Base-by-base conservation (phyloP, 306 rosid species). In the Lathyrus tuberosus region DNA sequence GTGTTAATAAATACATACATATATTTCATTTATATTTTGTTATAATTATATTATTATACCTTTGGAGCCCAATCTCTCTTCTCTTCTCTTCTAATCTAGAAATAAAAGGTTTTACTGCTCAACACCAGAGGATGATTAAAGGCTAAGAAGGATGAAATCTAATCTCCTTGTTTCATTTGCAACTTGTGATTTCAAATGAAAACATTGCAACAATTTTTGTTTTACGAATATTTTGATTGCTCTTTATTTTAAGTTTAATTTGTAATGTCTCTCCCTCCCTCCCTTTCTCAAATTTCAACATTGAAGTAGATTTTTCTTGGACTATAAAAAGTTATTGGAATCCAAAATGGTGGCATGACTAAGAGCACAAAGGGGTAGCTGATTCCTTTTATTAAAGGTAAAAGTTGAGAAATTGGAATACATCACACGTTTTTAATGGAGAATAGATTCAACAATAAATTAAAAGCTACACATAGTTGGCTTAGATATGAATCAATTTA, bases 231-330 rank as follows among this genome's bases (percentile, higher is more conserved):
- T 7, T 16, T 7, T 16, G 2, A 2, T 6, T 7, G 8, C 9
- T 5, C 11, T 48, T 16, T 16, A 7, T 15, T 16, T 48, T n/a
- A 48, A 48, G 59, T 20, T 52, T 52, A 17, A 49, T 52, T 20
- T 20, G 7, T 2, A 20, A 52, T 20, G 14, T 4, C 26, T 51
- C 16, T 22, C 14, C 30, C 30, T 20, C 7, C 54, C 24, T 16
- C 5, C 30, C 59, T 52, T 13, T 52, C 10, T 52, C 58, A 52
- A 52, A 30, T 52, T 52, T 52, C 59, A 52, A 22, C 60, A 6
- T 8, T 3, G 31, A 51, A 22, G 15, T 53, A 20, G 7, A 20
- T 10, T 22, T 52, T 22, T 20, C 33, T 53, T 53, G 33, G 33
- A 53, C 31, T 9, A 52, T 20, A 8, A 10, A 20, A 52, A 52